These are phyloP conservation scores for Pichia sp. DNA, from an alignment of 1,139 yeast species.

Conservation along the genomic window DNA sequence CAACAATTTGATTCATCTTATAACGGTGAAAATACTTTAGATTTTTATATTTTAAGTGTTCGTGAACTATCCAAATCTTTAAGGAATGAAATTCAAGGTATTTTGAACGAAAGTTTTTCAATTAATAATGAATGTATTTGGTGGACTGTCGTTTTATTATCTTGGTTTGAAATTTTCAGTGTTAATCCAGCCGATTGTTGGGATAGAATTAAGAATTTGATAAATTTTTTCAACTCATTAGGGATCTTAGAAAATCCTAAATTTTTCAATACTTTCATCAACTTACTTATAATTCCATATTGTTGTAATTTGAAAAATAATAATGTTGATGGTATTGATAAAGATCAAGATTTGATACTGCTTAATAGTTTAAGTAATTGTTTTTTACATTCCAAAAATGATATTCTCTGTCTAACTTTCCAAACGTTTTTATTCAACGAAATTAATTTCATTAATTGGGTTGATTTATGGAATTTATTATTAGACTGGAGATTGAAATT, in stretches of 20 bases:
- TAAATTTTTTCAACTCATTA: slow-evolving; percentile 31
- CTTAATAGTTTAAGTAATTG: neutral
- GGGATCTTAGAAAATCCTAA: slow-evolving; percentile 11
- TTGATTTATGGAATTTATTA: slow-evolving; percentile 13
- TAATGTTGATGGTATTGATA: neutral
- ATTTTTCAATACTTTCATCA: slow-evolving; percentile 1
- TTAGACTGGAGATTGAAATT: slow-evolving; percentile 7
- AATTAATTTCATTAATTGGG: slow-evolving; percentile 8
- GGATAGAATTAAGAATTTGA: slow-evolving; percentile 35
- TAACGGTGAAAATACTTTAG: slow-evolving; percentile 25
- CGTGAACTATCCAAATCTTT: slow-evolving; percentile 20
- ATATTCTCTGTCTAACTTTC: slow-evolving; percentile 3
- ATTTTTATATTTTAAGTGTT: slow-evolving; percentile 24
- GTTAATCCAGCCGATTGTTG: slow-evolving; percentile 29
- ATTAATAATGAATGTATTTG: slow-evolving; percentile 9
- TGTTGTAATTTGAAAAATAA: slow-evolving; percentile 1
- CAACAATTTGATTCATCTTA: slow-evolving; percentile 20
- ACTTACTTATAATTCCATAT: slow-evolving; percentile 6
- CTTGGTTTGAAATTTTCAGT: slow-evolving; percentile 25
- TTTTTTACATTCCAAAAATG: neutral
- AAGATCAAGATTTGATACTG: neutral
- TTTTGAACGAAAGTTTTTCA: slow-evolving; percentile 1
- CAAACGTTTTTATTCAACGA: slow-evolving; percentile 4
- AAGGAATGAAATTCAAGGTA: slow-evolving; percentile 8
- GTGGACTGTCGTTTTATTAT: slow-evolving; percentile 22